Evolutionary conservation across 805 yeast species (phyloP).

Genomic region (Ogataea parapolymorpha): DNA sequence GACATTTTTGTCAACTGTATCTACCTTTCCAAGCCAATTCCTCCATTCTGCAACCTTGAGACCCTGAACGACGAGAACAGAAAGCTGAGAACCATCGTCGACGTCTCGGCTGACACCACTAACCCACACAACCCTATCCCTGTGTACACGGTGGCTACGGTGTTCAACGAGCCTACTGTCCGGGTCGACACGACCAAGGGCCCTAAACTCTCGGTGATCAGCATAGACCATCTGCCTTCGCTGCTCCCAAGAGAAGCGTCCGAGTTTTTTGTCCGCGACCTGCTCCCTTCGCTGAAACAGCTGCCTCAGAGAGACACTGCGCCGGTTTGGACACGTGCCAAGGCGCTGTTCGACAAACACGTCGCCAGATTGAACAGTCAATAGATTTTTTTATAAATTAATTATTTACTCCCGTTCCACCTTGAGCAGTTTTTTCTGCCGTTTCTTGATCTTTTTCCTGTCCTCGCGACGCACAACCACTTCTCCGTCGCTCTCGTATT

Average conservation of each 20-base stretch:
- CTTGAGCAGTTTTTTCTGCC: conserved; percentile 41
- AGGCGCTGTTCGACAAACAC: conserved; percentile 77
- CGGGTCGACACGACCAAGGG: conserved; percentile 73
- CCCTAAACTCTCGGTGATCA: conserved; percentile 84
- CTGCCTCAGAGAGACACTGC: conserved; percentile 78
- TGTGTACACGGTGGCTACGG: conserved; percentile 85
- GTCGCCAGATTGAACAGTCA: conserved; percentile 55
- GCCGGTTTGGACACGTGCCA: conserved; percentile 91
- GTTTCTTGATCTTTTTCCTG: conserved; percentile 42
- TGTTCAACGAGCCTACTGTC: conserved; percentile 88
- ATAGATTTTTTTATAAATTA: not conserved
- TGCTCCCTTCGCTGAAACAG: conserved; percentile 84
- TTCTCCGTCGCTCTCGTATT: conserved; percentile 73
- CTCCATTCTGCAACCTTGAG: conserved; percentile 80
- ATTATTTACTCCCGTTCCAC: conserved; percentile 47
- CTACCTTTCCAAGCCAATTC: conserved; percentile 87
- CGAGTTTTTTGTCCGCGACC: conserved; percentile 82
- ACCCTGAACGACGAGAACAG: conserved; percentile 64
- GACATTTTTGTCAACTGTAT: conserved; percentile 96
- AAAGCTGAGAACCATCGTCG: conserved; percentile 87
- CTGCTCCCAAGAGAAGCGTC: conserved; percentile 96
- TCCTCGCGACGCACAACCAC: conserved; percentile 57
- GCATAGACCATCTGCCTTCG: conserved; percentile 95
- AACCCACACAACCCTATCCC: conserved; percentile 98
- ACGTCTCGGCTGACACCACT: conserved; percentile 98